Evolutionary conservation across 306 rosid genomes (phyloP).

Genomic region (Prunus davidiana): DNA sequence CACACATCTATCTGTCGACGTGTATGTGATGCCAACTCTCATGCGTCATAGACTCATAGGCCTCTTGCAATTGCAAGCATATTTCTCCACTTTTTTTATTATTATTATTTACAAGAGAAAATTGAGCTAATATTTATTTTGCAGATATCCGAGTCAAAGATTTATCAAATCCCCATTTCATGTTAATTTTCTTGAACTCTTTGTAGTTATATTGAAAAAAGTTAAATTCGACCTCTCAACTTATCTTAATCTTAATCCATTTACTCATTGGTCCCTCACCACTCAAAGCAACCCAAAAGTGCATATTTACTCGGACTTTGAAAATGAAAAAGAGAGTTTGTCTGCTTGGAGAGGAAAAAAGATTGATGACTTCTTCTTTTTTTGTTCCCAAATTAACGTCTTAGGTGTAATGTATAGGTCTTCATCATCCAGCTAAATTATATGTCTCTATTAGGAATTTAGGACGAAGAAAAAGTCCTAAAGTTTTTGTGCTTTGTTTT

Average conservation of each 20-base stretch:
- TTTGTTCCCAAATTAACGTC: conserved; percentile 4
- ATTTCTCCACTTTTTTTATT: too few relatives aligned
- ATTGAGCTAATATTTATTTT: too few relatives aligned
- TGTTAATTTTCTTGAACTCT: neutral
- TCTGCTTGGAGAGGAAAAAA: neutral
- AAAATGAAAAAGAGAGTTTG: conserved; percentile 8
- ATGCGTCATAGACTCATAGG: neutral
- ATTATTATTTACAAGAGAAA: too few relatives aligned
- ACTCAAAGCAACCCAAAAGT: neutral
- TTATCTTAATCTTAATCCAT: neutral
- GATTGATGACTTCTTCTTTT: neutral
- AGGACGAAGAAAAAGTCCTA: neutral
- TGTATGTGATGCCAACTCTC: neutral
- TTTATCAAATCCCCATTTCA: neutral
- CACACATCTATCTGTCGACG: neutral
- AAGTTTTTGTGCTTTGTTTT: neutral
- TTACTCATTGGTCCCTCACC: neutral
- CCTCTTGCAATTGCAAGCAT: too few relatives aligned
- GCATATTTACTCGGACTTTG: neutral
- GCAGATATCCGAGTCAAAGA: neutral
- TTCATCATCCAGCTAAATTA: neutral
- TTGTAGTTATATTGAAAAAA: neutral
- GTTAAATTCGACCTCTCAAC: neutral
- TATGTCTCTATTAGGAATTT: neutral
- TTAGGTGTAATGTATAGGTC: neutral